These are phyloP conservation scores for Sanguinoderma infundibulare DNA, from an alignment of 1,284 basidiomycete genomes.

Conservation along the genomic window DNA sequence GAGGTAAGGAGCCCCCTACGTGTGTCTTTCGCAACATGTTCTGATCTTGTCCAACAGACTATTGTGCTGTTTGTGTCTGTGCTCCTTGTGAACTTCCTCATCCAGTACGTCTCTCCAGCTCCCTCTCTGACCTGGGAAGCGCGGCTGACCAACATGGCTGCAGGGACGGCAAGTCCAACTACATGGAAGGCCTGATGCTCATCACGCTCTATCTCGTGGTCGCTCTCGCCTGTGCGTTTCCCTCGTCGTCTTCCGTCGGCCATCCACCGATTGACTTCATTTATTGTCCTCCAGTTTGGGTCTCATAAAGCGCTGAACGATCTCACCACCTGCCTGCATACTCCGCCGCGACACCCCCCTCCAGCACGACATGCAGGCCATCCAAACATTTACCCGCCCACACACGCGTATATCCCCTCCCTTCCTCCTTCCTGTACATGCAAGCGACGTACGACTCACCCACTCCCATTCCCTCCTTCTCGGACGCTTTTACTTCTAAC, in stretches of 20 bases:
- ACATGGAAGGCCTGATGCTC: conserved; percentile 84
- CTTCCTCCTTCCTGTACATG: background rate
- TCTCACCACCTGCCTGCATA: background rate
- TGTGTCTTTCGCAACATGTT: background rate
- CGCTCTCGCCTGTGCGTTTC: conserved; percentile 36
- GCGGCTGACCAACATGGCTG: conserved; percentile 3
- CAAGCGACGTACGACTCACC: background rate
- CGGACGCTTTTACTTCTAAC: background rate
- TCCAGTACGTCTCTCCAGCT: conserved; percentile 57
- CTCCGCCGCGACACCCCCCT: conserved; percentile 17
- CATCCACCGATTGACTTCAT: too few relatives aligned
- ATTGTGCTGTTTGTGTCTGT: conserved; percentile 86
- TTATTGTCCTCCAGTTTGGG: conserved; percentile 33
- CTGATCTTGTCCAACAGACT: conserved; percentile 56
- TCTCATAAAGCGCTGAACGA: conserved; percentile 32
- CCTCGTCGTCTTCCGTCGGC: too few relatives aligned
- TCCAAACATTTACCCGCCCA: background rate
- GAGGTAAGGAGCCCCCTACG: conserved; percentile 51
- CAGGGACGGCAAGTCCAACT: conserved; percentile 84
- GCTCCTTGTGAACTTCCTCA: conserved; percentile 79
- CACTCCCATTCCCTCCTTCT: conserved; percentile 5
- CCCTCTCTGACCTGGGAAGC: background rate
- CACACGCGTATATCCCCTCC: background rate
- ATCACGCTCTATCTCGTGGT: conserved; percentile 39
- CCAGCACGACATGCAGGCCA: background rate